A percentile compares a stretch with the other conserved stretches of the same genome.
These are phyloP conservation scores for Diplogelasinospora grovesii DNA, from an alignment of 495 filamentous ascomycete species.

Conservation along the genomic window DNA sequence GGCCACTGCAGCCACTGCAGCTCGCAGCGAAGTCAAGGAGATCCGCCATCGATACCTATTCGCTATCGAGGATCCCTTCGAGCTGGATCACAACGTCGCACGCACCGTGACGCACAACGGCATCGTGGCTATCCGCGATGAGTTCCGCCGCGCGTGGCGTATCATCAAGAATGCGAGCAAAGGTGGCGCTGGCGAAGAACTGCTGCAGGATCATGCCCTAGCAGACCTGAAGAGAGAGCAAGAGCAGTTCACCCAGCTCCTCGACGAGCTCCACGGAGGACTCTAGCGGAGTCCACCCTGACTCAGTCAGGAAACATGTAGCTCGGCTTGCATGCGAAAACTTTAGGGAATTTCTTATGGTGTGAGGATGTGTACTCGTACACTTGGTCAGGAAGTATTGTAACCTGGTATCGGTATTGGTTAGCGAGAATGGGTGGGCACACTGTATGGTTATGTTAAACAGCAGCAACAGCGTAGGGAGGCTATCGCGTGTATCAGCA, in stretches of 20 bases:
- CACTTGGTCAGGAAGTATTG: too few species aligned
- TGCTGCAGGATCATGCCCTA: constrained; percentile 30
- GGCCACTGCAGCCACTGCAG: background rate
- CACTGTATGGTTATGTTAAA: too few species aligned
- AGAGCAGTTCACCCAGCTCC: constrained; percentile 25
- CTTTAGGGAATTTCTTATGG: too few species aligned
- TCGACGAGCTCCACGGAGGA: constrained; percentile 36
- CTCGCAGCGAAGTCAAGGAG: constrained; percentile 48
- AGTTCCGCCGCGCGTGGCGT: constrained; percentile 66
- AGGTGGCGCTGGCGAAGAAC: constrained; percentile 20
- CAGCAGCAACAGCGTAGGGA: too few species aligned
- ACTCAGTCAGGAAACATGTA: too few species aligned
- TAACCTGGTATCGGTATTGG: too few species aligned
- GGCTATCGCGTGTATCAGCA: too few species aligned
- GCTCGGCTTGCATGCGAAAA: too few species aligned
- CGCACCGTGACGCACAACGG: constrained; percentile 71
- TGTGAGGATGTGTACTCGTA: too few species aligned
- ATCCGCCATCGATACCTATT: constrained; percentile 73
- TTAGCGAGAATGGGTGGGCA: too few species aligned
- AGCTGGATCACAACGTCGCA: constrained; percentile 74
- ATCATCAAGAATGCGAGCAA: constrained; percentile 46
- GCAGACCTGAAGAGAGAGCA: constrained; percentile 22
- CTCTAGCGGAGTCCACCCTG: too few species aligned
- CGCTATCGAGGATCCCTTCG: constrained; percentile 84
- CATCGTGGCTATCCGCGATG: constrained; percentile 68